Percentiles rank a stretch among this genome's conserved stretches.
Evolutionary conservation across 495 filamentous ascomycete genomes (phyloP).

Genomic region (Aspergillus baeticus): DNA sequence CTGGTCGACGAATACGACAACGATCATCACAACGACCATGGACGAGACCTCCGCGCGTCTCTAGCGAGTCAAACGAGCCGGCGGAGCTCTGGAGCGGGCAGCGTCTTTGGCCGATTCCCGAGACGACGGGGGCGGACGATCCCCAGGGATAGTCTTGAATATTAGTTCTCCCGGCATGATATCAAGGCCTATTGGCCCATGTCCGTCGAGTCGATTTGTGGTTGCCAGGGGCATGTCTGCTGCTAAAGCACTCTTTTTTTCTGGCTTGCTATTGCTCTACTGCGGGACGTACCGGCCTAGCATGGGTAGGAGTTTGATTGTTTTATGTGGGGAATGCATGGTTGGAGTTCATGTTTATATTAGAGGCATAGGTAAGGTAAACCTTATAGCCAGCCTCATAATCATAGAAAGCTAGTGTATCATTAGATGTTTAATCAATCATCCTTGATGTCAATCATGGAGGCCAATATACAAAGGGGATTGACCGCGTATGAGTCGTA

Average conservation of each 20-base stretch:
- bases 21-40: not conserved
- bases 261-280: not conserved
- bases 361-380: not conserved
- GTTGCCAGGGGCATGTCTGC: too few relatives aligned
- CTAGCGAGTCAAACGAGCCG: constrained; percentile 41
- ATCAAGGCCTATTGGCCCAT: not conserved
- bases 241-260: too few relatives aligned
- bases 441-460: too few relatives aligned
- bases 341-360: not conserved
- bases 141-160: constrained; percentile 43
- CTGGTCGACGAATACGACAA: constrained; percentile 37
- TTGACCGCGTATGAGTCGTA: too few relatives aligned
- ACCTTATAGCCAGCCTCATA: not conserved
- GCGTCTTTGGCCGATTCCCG: constrained; percentile 37
- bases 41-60: constrained; percentile 36
- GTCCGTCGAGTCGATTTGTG: not conserved
- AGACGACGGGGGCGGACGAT: constrained; percentile 30
- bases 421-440: not conserved
- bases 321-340: not conserved
- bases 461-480: too few relatives aligned
- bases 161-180: not conserved
- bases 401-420: not conserved
- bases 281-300: not conserved
- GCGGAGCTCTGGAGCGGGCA: constrained; percentile 15
- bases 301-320: not conserved